Evolutionary conservation across 2,329 filamentous ascomycete species (phyloP), one percentile per base, ranked within the genome.

Genomic region (Neonectria faginata): DNA sequence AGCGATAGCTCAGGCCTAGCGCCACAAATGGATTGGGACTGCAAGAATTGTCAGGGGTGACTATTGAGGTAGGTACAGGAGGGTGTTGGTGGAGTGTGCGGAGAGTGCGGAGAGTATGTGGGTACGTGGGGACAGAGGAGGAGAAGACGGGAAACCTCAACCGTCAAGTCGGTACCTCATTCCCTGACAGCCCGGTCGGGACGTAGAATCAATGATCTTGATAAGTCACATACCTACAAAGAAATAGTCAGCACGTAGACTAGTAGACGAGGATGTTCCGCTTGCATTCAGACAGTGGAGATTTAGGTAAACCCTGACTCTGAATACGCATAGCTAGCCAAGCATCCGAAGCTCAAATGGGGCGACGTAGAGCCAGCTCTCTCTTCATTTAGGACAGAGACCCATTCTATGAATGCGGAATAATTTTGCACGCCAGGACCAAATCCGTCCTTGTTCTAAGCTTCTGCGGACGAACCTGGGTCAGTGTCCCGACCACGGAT

Each of bases 91-190:
- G 1, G 6, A 22, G 33, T 16, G 4, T 6, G 33, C 5, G 33
- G 33, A 39, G 33, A 6, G 33, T 16, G 33, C 14, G 33, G 33
- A 39, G 36, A 18, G 29, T 6, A 9, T 51, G 27, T 50, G 47
- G 47, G 27, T 27, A 36, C n/a, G 29, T 31, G 48, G 48, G 48
- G 48, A 33, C 33, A 11, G 29, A 33, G 29, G 48, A 29, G 48
- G 48, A 29, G 48, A 12, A 33, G 25, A 16, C 31, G 51, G 54
- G 22, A 33, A 41, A 53, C 7, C 47, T 39, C 36, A 51, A 31
- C 31, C 56, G 56, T 18, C 27, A 20, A 27, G 45, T 22, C 27
- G 31, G 31, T 48, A 18, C 16, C 5, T 50, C 27, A 52, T n/a
- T 36, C 31, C 31, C 22, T 52, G 27, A 29, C 9, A 16, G 3